Base-by-base conservation (phyloP, 1,284 basidiomycete species). In the Cystobasidium slooffiae region DNA sequence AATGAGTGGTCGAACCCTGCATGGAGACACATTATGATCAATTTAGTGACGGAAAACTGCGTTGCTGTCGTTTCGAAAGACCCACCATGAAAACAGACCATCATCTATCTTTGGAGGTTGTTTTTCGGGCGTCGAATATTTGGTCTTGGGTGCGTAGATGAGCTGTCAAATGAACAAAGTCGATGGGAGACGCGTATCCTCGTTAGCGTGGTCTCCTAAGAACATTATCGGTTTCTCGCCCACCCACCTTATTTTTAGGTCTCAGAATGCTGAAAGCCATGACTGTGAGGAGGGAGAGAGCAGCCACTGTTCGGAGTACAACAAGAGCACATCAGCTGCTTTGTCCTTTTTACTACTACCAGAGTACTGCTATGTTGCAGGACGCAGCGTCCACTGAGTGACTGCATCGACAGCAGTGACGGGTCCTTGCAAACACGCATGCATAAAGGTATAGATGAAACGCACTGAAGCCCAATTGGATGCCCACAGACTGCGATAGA, bases 51-150 rank as follows among this genome's bases (percentile, higher is more conserved):
- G 7, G 1, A 37, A 37, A 22, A 22, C 4, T 7, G 9, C 24
- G 20, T 20, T n/a, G 18, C 9, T 12, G 39, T 7, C 24, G 31
- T 37, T 24, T 14, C 37, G 39, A 46, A 39, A 44, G n/a, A 49
- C 64, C 8, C 37, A 66, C 79, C 78, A 96, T 68, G 91, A 91
- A 62, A 92, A 88, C 72, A 94, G 83, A 2, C 91, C 89, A 81
- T 91, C 89, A 72, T 90, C 90, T 81, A 94, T 90, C 52, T 87
- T 79, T 14, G 92, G 93, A 14, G 91, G 92, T 41, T 87, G 85
- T 82, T 93, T 93, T 82, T 89, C 85, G 72, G 90, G 92, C 75
- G 88, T 87, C 78, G 93, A 91, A 81, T 94, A 95, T 82, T 95
- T 95, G 80, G 80, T 83, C 84, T 94, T 91, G 77, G 92, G 88